phyloP scores from a whole-genome alignment of 805 yeast genomes.

The Saturnispora sanitii region DNA sequence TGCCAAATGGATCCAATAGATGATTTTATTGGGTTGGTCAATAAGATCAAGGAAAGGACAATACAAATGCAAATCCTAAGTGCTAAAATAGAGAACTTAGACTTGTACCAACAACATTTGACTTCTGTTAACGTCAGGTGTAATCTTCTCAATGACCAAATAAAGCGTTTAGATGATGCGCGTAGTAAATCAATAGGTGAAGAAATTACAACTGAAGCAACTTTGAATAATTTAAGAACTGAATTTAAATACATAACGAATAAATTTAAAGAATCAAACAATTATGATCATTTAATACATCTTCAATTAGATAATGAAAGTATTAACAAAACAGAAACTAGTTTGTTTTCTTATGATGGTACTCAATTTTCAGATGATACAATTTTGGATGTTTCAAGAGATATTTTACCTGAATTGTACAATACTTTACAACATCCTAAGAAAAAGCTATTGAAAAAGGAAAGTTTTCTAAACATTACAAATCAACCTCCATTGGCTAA shows the following conservation, averaged over 20 bases:
- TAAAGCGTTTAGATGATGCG: conserved; percentile 21
- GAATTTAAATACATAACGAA: conserved; percentile 31
- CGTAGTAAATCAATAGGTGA: conserved; percentile 15
- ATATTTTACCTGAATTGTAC: conserved; percentile 1
- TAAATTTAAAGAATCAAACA: conserved; percentile 19
- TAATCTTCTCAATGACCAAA: conserved; percentile 27
- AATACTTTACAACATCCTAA: conserved; percentile 1
- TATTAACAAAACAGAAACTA: background rate
- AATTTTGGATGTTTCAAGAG: background rate
- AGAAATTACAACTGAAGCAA: conserved; percentile 33
- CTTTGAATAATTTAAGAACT: conserved; percentile 33
- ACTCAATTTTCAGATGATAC: conserved; percentile 9
- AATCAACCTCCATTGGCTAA: conserved; percentile 7
- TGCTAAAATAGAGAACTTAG: conserved; percentile 20
- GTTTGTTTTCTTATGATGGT: conserved; percentile 10
- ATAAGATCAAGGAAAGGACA: conserved; percentile 1
- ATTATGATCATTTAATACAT: conserved; percentile 1
- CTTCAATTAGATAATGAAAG: background rate
- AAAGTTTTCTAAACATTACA: conserved; percentile 21
- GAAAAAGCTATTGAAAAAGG: conserved; percentile 21
- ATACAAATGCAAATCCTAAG: conserved; percentile 16
- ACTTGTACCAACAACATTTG: conserved; percentile 24
- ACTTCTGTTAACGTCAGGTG: conserved; percentile 26
- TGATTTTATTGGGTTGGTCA: background rate
- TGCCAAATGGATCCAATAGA: background rate